phyloP scores from a whole-genome alignment of 106 monocot genomes.

The Dioscorea alata region DNA sequence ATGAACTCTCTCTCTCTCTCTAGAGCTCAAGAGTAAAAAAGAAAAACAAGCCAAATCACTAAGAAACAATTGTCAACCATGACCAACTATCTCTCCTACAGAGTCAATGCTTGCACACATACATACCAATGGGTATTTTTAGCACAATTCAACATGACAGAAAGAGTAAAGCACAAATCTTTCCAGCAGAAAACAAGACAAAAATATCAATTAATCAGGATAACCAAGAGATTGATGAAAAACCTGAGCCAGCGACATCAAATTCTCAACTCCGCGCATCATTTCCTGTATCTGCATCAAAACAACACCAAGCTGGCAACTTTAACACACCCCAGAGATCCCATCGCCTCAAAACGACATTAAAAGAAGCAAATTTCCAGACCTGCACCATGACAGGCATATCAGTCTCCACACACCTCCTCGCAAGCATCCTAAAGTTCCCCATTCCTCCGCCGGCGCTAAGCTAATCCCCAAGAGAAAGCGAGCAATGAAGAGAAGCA shows the following conservation, averaged over 20 bases:
- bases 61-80: background rate
- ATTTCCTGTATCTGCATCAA: slow-evolving; percentile 74
- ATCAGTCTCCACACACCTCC: slow-evolving; percentile 50
- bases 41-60: background rate
- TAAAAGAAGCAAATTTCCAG: background rate
- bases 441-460: slow-evolving; percentile 33
- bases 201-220: background rate
- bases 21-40: background rate
- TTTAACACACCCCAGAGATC: background rate
- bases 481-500: background rate
- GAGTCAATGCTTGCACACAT: background rate
- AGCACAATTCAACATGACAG: background rate
- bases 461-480: background rate
- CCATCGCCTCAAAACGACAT: background rate
- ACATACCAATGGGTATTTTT: background rate
- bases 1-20: background rate
- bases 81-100: background rate
- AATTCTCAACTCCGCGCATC: slow-evolving; percentile 54
- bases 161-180: background rate
- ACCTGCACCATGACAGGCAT: slow-evolving; percentile 94
- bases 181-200: background rate
- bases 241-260: slow-evolving; percentile 91
- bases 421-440: slow-evolving; percentile 37
- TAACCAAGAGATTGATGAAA: background rate
- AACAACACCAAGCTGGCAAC: background rate